Conservation (phyloP, 1,284 basidiomycete genomes). For the Cryptococcus jaspeensis region DNA sequence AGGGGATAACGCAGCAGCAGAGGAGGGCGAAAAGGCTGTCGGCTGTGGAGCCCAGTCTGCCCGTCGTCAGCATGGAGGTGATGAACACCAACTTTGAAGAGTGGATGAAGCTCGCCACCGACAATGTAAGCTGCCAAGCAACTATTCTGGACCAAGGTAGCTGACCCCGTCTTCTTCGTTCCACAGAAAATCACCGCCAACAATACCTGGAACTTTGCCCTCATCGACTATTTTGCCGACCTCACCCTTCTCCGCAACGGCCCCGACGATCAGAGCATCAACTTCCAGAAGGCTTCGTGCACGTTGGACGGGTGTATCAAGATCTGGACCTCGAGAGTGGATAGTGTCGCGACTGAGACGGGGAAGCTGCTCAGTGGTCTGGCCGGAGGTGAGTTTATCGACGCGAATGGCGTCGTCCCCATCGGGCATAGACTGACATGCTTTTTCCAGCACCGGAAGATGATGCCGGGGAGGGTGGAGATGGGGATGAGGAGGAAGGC, state of each 20-base stretch:
- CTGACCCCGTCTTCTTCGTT: not conserved
- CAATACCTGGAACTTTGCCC: constrained; percentile 96
- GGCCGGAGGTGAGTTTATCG: constrained; percentile 54
- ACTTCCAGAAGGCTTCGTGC: constrained; percentile 97
- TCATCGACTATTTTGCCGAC: constrained; percentile 99
- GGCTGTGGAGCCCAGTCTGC: constrained; percentile 31
- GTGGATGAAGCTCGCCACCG: constrained; percentile 99
- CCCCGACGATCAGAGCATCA: constrained; percentile 84
- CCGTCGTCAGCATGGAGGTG: constrained; percentile 60
- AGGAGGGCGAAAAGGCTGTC: constrained; percentile 36
- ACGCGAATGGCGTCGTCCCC: not conserved
- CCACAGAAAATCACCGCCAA: constrained; percentile 94
- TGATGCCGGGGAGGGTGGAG: constrained; percentile 54
- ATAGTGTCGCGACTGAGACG: constrained; percentile 94
- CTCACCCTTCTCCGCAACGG: constrained; percentile 94
- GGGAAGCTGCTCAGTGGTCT: constrained; percentile 93
- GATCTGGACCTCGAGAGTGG: constrained; percentile 98
- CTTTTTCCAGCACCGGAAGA: constrained; percentile 23
- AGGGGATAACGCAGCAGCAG: constrained; percentile 1
- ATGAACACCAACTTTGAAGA: constrained; percentile 92
- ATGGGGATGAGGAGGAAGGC: constrained; percentile 58
- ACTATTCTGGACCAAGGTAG: not conserved
- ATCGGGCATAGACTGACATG: not conserved
- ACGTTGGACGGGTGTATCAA: constrained; percentile 99
- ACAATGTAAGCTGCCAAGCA: constrained; percentile 67